Percentiles rank a stretch among this genome's conserved stretches.
Conservation (phyloP, 106 monocot species). For the Phalaenopsis equestris region DNA sequence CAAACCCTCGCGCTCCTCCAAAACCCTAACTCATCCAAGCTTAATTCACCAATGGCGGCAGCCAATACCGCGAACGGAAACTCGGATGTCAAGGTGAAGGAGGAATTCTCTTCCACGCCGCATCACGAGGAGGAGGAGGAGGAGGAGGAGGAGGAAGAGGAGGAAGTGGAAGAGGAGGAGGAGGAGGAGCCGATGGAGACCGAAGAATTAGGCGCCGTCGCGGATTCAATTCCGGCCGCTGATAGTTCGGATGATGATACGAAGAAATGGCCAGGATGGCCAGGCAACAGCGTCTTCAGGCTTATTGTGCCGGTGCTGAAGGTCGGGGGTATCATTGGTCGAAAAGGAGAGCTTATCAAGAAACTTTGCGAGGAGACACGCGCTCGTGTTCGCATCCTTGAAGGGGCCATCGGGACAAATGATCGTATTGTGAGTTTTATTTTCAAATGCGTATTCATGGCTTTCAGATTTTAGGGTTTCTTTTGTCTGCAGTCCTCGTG, state of each 20-base stretch:
- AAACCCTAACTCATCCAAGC: constrained; percentile 6
- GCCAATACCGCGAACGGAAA: neutral
- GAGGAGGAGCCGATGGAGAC: neutral
- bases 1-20: neutral
- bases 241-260: constrained; percentile 10
- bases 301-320: constrained; percentile 69
- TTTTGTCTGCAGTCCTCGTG: neutral
- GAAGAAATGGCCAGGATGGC: constrained; percentile 94
- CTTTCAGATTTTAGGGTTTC: neutral
- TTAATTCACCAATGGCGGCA: constrained; percentile 4
- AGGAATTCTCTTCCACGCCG: neutral
- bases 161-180: neutral
- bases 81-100: constrained; percentile 2
- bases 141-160: neutral
- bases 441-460: neutral
- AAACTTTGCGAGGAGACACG: constrained; percentile 83
- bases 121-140: constrained; percentile 4
- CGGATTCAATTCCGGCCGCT: neutral
- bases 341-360: constrained; percentile 82
- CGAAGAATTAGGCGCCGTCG: neutral
- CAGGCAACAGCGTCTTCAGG: constrained; percentile 67
- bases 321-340: constrained; percentile 80
- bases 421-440: constrained; percentile 70
- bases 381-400: constrained; percentile 64
- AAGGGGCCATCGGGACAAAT: constrained; percentile 45